These are phyloP conservation scores for Penicillium sp. DNA, from an alignment of 2,329 filamentous ascomycete genomes.

Conservation along the genomic window DNA sequence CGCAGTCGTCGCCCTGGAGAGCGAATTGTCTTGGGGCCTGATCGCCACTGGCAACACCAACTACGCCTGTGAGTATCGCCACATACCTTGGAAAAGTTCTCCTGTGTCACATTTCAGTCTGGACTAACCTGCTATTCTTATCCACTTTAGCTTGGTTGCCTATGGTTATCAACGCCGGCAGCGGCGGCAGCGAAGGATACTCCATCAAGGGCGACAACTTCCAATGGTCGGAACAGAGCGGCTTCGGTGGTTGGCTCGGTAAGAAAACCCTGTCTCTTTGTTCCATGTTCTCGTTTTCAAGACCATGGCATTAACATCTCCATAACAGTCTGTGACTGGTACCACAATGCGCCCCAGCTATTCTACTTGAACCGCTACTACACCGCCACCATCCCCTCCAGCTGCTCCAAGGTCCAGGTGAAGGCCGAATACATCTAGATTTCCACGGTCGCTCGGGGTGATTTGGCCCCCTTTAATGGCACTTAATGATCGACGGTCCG, in stretches of 20 bases:
- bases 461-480: not conserved
- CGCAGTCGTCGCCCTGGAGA: conserved; percentile 25
- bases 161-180: conserved; percentile 30
- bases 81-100: not conserved
- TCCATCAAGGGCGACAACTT: conserved; percentile 23
- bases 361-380: conserved; percentile 29
- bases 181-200: conserved; percentile 25
- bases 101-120: not conserved
- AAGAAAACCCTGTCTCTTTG: conserved; percentile 10
- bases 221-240: conserved; percentile 23
- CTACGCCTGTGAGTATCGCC: conserved; percentile 29
- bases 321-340: conserved; percentile 35
- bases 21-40: conserved; percentile 28
- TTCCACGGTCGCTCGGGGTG: conserved; percentile 3
- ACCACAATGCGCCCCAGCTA: conserved; percentile 33
- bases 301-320: conserved; percentile 2
- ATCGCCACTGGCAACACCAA: conserved; percentile 21
- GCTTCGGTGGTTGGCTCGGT: conserved; percentile 36
- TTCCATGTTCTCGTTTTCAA: not conserved
- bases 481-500: not conserved
- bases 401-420: conserved; percentile 30
- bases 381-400: conserved; percentile 21
- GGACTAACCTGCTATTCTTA: not conserved
- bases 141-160: conserved; percentile 29
- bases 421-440: conserved; percentile 20